Evolutionary conservation across 164 flowering plant species (phyloP).

Genomic region (Umbilicus rupestris): DNA sequence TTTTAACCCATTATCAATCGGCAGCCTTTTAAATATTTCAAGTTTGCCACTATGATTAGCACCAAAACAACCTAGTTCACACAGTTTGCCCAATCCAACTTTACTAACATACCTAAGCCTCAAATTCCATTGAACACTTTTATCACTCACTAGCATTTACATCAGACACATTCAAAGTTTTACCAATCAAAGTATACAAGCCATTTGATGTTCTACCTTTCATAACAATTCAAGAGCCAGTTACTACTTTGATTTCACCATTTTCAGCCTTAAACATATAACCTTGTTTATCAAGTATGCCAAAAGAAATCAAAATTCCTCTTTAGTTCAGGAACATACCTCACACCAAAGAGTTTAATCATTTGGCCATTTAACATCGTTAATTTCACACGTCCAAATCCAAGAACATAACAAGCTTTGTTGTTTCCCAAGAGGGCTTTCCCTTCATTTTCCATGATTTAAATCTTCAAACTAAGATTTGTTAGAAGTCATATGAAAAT

Average conservation of each 20-base stretch:
- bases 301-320: too few relatives aligned
- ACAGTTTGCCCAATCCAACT: neutral
- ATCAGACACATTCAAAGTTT: neutral
- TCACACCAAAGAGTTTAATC: too few relatives aligned
- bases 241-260: too few relatives aligned
- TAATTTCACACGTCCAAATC: neutral
- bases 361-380: too few relatives aligned
- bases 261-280: too few relatives aligned
- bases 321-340: too few relatives aligned
- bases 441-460: neutral
- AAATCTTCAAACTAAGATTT: too few relatives aligned
- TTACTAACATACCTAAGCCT: neutral
- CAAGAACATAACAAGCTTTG: neutral
- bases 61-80: neutral
- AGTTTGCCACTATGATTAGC: neutral
- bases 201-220: neutral
- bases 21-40: neutral
- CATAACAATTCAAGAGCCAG: neutral
- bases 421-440: neutral
- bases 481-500: too few relatives aligned
- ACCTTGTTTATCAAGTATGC: too few relatives aligned
- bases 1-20: slow-evolving; percentile 14
- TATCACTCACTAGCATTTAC: neutral
- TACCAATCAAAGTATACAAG: neutral
- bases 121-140: neutral